Base-by-base conservation (phyloP, 2,329 filamentous ascomycete species). In the Aspergillus novoparasiticus region DNA sequence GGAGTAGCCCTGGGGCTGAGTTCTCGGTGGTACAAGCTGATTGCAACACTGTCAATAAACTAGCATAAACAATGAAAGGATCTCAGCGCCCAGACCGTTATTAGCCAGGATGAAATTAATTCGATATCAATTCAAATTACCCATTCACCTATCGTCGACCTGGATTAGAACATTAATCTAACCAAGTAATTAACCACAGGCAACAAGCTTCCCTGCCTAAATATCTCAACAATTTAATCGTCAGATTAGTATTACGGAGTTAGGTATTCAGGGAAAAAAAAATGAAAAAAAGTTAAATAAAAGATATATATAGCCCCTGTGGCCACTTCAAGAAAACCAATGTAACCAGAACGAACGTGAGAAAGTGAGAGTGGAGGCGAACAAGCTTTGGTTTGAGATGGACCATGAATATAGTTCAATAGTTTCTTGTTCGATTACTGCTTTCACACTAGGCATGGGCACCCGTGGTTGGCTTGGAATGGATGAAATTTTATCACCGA, bases 391-490 rank as follows among this genome's bases (percentile, higher is more conserved):
- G 51, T 26, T 23, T 51, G 6, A 14, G 21, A 23, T 36, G 32
- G 34, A 26, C 34, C n/a, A 14, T 14, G 30, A 55, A 55, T 55
- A 55, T 55, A 39, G 32, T 55, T 55, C 51, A 55, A 55, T 55
- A 55, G 51, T 55, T 12, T 39, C n/a, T 2, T 16, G 8, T 14
- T 39, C 8, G 51, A 54, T 54, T 54, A 54, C 51, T 54, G 11
- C 51, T 54, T 54, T 50, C 16, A 50, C 16, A 19, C 46, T 50
- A 50, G 48, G 21, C 19, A 8, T 48, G 14, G 34, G 4, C 14
- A 16, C 34, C 34, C 34, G 14, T 36, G 34, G 34, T 36, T 36
- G 34, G 14, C 34, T 36, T 9, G 16, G 39, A 6, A 9, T 19
- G 26, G 26, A 51, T n/a, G 26, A 30, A 32, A 30, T 32, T 51